Evolutionary conservation across 257 asterid species (phyloP).

Genomic region (Solanum chaucha): DNA sequence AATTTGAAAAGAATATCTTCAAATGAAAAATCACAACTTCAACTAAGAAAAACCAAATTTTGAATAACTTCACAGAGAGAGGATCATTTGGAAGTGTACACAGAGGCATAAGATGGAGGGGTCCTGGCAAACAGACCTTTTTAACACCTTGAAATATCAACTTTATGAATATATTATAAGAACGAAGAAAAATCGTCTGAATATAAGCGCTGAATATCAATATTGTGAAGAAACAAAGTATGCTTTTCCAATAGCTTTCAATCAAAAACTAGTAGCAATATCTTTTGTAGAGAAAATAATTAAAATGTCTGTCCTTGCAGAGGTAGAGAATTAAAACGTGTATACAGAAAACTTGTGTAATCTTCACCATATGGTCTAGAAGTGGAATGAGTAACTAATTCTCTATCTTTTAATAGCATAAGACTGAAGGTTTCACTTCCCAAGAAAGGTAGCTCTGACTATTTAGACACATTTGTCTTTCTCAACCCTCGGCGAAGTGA

Average conservation of each 20-base stretch:
- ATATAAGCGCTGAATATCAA: background rate
- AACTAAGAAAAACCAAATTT: background rate
- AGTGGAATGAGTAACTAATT: background rate
- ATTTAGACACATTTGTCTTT: background rate
- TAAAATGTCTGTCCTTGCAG: background rate
- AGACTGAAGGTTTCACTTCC: background rate
- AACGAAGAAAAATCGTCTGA: background rate
- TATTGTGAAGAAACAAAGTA: background rate
- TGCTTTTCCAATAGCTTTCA: background rate
- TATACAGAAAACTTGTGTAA: background rate
- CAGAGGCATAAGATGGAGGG: background rate
- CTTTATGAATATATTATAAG: background rate
- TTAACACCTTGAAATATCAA: background rate
- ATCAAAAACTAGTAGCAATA: background rate
- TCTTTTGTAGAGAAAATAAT: background rate
- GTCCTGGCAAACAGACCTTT: background rate
- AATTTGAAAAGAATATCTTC: slow-evolving; percentile 23
- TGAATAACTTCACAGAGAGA: background rate
- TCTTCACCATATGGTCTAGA: background rate
- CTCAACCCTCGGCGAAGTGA: background rate
- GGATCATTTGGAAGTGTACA: background rate
- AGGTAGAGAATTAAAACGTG: background rate
- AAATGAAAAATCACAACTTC: background rate
- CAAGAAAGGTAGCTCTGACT: background rate
- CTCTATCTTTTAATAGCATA: background rate